Base-by-base conservation (phyloP, 176 grass and related monocot genomes). In the Raddia guianensis region DNA sequence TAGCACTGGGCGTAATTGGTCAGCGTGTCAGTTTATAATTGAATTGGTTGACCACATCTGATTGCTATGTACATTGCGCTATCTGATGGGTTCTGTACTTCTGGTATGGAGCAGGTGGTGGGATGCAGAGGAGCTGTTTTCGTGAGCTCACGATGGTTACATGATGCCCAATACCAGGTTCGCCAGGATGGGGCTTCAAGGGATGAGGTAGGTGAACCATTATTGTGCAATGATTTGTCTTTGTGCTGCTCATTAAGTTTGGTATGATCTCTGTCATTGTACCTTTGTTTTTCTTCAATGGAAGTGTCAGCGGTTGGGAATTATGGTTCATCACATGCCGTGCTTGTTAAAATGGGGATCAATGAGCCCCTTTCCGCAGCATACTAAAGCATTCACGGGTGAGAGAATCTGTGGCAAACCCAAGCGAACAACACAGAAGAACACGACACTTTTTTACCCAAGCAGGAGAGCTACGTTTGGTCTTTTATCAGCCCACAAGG, bases 81-180 rank as follows among this genome's bases (percentile, higher is more conserved):
- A 3, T 34, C 83, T 90, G 78, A 90, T 66, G 54, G 61, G 32
- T 16, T 47, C 44, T 78, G 0, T 53, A 9, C 16, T 77, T 82
- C 86, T 90, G 79, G 45, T 90, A 20, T 90, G 73, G 88, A 94
- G 89, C 91, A 94, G 92, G 89, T 89, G 61, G 71, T 85, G 65
- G 84, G 64, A 83, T 87, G 48, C 77, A 91, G 89, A 89, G 73
- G 79, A 82, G 79, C 84, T 87, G 61, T 67, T 80, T 85, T 91
- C 21, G 49, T 77, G 58, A 74, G 54, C 53, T 90, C 82, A 37
- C 79, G 79, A 37, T 86, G 90, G 85, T 65, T 93, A 11, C 93
- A 95, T 90, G 90, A 95, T 15, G 64, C 84, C 11, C 88, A 90
- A 55, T 91, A 86, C 82, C 86, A 91, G 75, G 51, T 85, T 77